Base-by-base conservation (phyloP, 768 basidiomycete species). In the Pleurotus cornucopiae region DNA sequence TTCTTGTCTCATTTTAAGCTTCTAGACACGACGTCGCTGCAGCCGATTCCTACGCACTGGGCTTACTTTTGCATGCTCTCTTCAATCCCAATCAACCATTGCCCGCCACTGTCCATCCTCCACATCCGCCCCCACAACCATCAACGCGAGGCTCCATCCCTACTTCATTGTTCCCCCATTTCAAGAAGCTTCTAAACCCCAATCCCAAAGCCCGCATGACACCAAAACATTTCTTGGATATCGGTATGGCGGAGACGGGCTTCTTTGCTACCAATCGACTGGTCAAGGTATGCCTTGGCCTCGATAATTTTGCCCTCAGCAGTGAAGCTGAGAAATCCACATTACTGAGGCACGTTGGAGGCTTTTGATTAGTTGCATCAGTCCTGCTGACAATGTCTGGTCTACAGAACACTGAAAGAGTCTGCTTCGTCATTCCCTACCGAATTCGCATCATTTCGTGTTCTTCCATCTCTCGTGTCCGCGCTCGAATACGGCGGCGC, bases 121-220 rank as follows among this genome's bases (percentile, higher is more conserved):
- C 86, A 5, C 91, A 88, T 68, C 83, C 80, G n/a, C 85, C 88
- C 0, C 92, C 89, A 9, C 73, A 81, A n/a, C 75, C 84, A n/a
- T 82, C 87, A 0, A 83, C 87, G 1, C 82, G 89, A 4, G 94
- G 92, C 1, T 65, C 80, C 4, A 89, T 98, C 38, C 96, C 97
- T 0, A 64, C 69, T 2, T 63, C 82, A 0, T 67, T 98, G 2
- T 97, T 96, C 68, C 79, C 86, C 0, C 76, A 80, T 1, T 95
- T 88, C 78, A 95, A 94, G 69, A 87, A 84, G 49, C 83, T 99
- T 38, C 77, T 98, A 13, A 94, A 94, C 63, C 96, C 96, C 1
- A 94, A 86, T 66, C 84, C 91, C 0, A 91, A 87, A 65, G 79
- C 82, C 1, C 84, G 97, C 18, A 72, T 94, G 63, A 80, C 86